Base-by-base conservation (phyloP, 225 moss, liverwort and hornwort species). In the Bryoerythrophyllum caledonicum region DNA sequence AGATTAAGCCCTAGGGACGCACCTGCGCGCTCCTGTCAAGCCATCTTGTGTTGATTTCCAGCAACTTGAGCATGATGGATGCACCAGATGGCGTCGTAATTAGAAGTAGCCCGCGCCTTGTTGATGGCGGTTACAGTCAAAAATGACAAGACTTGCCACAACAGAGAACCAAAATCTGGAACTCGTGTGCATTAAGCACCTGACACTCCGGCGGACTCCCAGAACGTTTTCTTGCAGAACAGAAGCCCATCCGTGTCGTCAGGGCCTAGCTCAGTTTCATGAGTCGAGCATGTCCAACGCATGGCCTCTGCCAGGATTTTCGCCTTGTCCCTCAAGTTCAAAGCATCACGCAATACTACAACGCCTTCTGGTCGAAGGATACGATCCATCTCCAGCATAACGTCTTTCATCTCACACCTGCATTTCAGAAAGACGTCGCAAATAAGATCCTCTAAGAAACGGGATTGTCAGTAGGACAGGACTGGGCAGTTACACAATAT, bases 321-420 rank as follows among this genome's bases (percentile, higher is more conserved):
- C 12, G 94, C 96, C 12, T 81, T 89, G 1, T 92, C 90, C 81
- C 91, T 72, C 1, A 94, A 94, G 76, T 86, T 76, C 27, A 83
- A 75, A 13, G 82, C 70, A 40, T 97, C 96, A 38, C 96, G 91
- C 49, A 97, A 70, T 14, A 97, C 90, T 12, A 90, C 91, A 26
- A 90, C 80, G 71, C 96, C 96, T 0, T 84, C 84, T 7, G 96
- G 96, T 78, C 94, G 82, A 34, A 96, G 67, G 27, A 96, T 92
- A 63, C 96, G 94, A 67, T 96, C 96, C 83, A 96, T 88, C 73
- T 96, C 96, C 71, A 96, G 85, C 89, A 96, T 8, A 14, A 90
- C 89, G 13, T 87, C 83, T 71, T 97, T 94, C 92, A 92, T 94
- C 76, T 92, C 94, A 71, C 96, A 97, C 82, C 96, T 97, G 89